Conservation (phyloP, 345 rosid genomes). For the Euphorbia tirucalli region DNA sequence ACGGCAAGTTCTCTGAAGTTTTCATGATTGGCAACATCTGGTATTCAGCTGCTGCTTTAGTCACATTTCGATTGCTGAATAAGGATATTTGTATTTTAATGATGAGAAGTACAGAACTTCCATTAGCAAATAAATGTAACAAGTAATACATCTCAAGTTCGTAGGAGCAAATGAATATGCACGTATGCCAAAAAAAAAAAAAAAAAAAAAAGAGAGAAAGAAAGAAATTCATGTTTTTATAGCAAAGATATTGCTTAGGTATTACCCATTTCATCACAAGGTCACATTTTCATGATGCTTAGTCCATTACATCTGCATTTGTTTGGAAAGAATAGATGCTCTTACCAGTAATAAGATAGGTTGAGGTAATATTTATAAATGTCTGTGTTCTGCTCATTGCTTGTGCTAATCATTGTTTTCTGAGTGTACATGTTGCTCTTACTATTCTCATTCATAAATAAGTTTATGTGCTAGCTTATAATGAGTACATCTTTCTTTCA, state of each 20-base stretch:
- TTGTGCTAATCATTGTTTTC: background rate
- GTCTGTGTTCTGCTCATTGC: background rate
- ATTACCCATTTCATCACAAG: background rate
- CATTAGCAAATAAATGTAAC: background rate
- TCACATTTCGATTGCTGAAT: background rate
- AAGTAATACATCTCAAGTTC: background rate
- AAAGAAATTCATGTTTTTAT: background rate
- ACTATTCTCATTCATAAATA: constrained; percentile 12
- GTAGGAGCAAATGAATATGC: background rate
- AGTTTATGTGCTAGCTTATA: constrained; percentile 24
- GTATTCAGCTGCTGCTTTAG: background rate
- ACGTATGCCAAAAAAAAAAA: background rate
- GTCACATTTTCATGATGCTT: background rate
- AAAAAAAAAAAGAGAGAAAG: no score
- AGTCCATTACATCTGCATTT: background rate
- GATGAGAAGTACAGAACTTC: background rate
- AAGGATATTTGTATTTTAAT: background rate
- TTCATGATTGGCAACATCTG: background rate
- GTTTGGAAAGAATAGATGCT: background rate
- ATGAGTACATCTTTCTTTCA: constrained; percentile 23
- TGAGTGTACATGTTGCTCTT: constrained; percentile 6
- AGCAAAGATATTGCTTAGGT: background rate
- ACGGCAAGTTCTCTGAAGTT: background rate
- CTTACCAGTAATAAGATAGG: background rate
- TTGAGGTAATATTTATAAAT: background rate